Percentiles rank a stretch among this genome's conserved stretches.
Conservation (phyloP, 1,139 yeast species). For the Candida albicans region DNA sequence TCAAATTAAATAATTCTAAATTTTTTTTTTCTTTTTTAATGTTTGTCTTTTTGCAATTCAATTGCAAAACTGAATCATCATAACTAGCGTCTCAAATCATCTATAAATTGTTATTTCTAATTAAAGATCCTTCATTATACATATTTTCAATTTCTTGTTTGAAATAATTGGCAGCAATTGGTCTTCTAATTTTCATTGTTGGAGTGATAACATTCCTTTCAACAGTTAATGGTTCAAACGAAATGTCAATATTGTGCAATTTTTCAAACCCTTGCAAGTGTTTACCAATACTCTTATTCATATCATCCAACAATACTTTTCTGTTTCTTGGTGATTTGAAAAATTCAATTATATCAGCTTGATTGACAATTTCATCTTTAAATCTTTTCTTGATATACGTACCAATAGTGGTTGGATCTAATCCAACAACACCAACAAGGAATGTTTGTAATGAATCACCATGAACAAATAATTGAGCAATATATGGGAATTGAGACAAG, state of each 20-base stretch:
- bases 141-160: slow-evolving; percentile 46
- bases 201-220: slow-evolving; percentile 72
- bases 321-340: slow-evolving; percentile 32
- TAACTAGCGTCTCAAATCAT: background rate
- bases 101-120: slow-evolving; percentile 8
- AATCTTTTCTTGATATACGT: slow-evolving; percentile 20
- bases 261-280: slow-evolving; percentile 56
- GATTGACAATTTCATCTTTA: slow-evolving; percentile 17
- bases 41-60: too few species aligned
- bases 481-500: slow-evolving; percentile 31
- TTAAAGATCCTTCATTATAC: slow-evolving; percentile 57
- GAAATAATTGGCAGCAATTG: slow-evolving; percentile 55
- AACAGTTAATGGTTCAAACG: slow-evolving; percentile 64
- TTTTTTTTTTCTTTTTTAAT: too few species aligned
- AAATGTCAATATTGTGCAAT: slow-evolving; percentile 59
- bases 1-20: background rate
- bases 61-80: too few species aligned
- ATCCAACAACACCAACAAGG: slow-evolving; percentile 65
- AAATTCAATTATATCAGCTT: slow-evolving; percentile 27
- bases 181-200: slow-evolving; percentile 70
- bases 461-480: slow-evolving; percentile 41
- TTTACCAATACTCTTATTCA: slow-evolving; percentile 25
- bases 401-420: slow-evolving; percentile 30
- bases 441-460: slow-evolving; percentile 65
- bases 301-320: slow-evolving; percentile 25